Conservation (phyloP, 2,329 filamentous ascomycete genomes). For the Venturia oleaginea region DNA sequence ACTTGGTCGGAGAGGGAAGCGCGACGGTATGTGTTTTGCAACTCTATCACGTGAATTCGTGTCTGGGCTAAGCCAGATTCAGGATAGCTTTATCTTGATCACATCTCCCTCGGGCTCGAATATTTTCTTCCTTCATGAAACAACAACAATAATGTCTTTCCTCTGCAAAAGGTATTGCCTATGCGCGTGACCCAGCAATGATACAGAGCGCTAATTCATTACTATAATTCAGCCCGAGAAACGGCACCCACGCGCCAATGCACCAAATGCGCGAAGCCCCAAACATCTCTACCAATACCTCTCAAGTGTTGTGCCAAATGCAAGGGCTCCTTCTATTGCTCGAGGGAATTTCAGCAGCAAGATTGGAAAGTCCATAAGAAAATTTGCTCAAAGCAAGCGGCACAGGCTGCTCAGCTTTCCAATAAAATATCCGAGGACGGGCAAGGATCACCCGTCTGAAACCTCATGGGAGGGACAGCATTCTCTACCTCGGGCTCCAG, state of each 20-base stretch:
- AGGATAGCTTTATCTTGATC: background rate
- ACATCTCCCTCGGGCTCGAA: background rate
- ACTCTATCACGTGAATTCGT: background rate
- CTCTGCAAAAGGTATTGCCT: background rate
- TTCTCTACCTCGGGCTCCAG: background rate
- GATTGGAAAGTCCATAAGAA: slow-evolving; percentile 45
- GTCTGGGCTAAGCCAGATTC: background rate
- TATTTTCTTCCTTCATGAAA: background rate
- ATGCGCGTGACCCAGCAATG: background rate
- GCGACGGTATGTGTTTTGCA: background rate
- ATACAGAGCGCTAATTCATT: background rate
- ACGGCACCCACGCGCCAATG: background rate
- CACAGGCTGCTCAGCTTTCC: slow-evolving; percentile 10
- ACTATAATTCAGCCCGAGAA: background rate
- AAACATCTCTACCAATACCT: background rate
- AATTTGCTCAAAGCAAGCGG: slow-evolving; percentile 27
- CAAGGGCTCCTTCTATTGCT: slow-evolving; percentile 41
- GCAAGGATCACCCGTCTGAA: background rate
- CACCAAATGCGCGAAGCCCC: background rate
- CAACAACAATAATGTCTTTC: background rate
- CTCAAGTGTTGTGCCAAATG: slow-evolving; percentile 37
- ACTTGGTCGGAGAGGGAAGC: background rate
- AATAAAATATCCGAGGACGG: background rate
- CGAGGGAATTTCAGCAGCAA: slow-evolving; percentile 41
- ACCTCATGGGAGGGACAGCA: background rate